A percentile compares a stretch with the other conserved stretches of the same genome.
phyloP scores from a whole-genome alignment of 345 rosid species.

The Gossypium bickii region DNA sequence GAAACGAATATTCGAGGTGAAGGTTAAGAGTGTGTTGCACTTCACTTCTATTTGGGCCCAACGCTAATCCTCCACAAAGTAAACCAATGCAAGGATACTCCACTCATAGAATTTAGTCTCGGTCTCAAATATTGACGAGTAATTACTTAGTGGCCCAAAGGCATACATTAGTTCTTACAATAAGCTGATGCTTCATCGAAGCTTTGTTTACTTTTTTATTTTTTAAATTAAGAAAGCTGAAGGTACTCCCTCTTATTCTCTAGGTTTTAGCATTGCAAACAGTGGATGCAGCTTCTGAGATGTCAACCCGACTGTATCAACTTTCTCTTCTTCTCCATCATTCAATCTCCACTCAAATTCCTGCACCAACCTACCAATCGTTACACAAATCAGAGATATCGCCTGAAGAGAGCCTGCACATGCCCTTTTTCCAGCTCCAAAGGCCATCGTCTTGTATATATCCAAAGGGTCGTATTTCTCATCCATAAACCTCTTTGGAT shows the following conservation, averaged over 20 bases:
- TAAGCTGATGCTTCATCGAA: background rate
- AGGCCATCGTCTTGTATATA: constrained; percentile 84
- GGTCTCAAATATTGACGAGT: background rate
- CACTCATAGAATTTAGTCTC: background rate
- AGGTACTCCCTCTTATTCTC: constrained; percentile 24
- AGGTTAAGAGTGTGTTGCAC: background rate
- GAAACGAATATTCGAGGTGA: background rate
- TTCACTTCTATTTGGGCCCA: background rate
- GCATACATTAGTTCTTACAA: background rate
- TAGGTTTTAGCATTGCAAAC: constrained; percentile 48
- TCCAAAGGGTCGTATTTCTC: constrained; percentile 47
- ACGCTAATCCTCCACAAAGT: background rate
- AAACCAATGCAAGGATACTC: background rate
- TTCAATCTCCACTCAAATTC: constrained; percentile 69
- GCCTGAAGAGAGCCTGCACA: constrained; percentile 87
- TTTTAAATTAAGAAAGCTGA: background rate
- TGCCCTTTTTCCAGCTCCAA: constrained; percentile 75
- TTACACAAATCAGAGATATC: constrained; percentile 41
- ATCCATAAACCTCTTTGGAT: constrained; percentile 67
- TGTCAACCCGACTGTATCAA: constrained; percentile 58
- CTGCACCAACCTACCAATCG: constrained; percentile 72
- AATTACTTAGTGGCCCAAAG: background rate
- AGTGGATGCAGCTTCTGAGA: constrained; percentile 76
- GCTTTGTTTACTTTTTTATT: background rate
- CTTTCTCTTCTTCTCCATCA: constrained; percentile 62